Evolutionary conservation across 2,329 filamentous ascomycete species (phyloP), one percentile per base, ranked within the genome.

Genomic region (Botrytis fabae): DNA sequence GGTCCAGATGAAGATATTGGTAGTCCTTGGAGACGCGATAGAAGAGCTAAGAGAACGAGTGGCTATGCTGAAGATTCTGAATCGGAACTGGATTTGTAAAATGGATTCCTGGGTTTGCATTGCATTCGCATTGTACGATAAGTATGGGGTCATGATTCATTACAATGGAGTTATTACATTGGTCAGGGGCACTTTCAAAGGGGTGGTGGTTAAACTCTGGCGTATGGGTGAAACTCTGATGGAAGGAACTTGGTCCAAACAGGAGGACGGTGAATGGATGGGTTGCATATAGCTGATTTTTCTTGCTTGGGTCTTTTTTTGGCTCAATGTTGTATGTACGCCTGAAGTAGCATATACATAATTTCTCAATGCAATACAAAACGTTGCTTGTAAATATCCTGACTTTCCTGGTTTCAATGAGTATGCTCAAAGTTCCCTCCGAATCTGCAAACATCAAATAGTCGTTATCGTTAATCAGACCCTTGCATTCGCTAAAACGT

Each of bases 61-160:
- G 80, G 79, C 18, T 81, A 81, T 73, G 79, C 79, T 10, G 80
- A 81, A 73, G 76, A 79, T 73, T 79, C 79, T 40, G 78, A 73
- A 25, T 78, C 76, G 22, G 79, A 80, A 22, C 54, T 77, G 69
- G 79, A 80, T 44, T 69, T 73, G 59, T 73, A 73, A 69, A 25
- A 61, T 46, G 57, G 54, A n/a, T 70, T 70, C 59, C 59, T 73
- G 46, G 59, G 22, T 73, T 70, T 44, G 64, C 71, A 59, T 63
- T 54, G 68, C 48, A 74, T 74, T 69, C 28, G 63, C 57, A 74
- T 72, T 74, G 72, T 74, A 75, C 60, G 57, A 72, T 74, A 70
- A 62, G 35, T 35, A 46, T 38, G 42, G 57, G 57, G 60, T 3
- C 57, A 72, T 63, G 38, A 62, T 69, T 68, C 54, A 73, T 65